Evolutionary conservation across 345 rosid genomes (phyloP).

Genomic region (Nephelium lappaceum): DNA sequence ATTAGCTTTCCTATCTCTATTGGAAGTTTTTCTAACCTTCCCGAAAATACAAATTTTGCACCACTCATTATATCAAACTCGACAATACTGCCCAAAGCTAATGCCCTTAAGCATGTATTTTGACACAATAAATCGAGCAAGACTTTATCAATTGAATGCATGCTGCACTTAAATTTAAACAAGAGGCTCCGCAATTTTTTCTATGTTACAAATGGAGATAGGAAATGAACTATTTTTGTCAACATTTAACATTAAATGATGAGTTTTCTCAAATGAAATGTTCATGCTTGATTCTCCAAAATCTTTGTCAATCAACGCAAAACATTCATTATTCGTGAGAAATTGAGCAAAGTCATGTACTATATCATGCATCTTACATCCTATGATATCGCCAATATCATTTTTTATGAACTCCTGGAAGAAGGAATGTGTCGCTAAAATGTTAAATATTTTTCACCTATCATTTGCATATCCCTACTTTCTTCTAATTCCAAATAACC

Average conservation of each 20-base stretch:
- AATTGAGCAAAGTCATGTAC: not conserved
- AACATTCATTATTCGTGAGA: not conserved
- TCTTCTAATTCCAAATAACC: not conserved
- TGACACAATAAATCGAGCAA: too few species aligned
- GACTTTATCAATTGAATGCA: too few species aligned
- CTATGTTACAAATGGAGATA: not conserved
- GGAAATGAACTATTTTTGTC: not conserved
- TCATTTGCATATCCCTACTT: not conserved
- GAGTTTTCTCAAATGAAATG: not conserved
- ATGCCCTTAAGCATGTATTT: too few species aligned
- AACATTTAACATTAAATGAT: conserved; percentile 18
- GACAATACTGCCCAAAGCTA: too few species aligned
- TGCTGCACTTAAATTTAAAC: too few species aligned
- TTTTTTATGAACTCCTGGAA: too few species aligned
- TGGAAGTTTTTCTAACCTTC: conserved; percentile 19
- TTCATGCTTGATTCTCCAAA: not conserved
- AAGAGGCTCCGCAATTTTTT: too few species aligned
- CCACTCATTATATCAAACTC: not conserved
- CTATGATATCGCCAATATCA: too few species aligned
- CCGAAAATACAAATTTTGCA: too few species aligned
- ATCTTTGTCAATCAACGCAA: not conserved
- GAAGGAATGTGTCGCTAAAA: too few species aligned
- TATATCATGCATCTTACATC: not conserved
- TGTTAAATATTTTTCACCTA: too few species aligned
- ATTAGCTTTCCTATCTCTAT: conserved; percentile 13